These are phyloP conservation scores for Diaporthe helianthi DNA, from an alignment of 2,329 filamentous ascomycete species.

Conservation along the genomic window DNA sequence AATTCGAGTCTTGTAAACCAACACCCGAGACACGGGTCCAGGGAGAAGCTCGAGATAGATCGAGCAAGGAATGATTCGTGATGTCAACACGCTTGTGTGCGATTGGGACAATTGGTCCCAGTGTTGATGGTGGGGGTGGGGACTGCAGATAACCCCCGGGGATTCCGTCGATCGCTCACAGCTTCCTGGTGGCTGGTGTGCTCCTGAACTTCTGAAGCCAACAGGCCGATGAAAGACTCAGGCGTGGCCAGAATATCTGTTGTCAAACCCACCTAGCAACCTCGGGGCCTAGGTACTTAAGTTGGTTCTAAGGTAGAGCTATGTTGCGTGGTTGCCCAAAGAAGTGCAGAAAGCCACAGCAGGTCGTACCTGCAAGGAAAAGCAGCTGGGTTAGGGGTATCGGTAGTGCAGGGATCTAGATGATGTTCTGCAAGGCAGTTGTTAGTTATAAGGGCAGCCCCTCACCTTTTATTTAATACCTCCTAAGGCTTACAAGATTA, in stretches of 20 bases:
- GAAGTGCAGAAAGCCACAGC: neutral
- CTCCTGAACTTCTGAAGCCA: neutral
- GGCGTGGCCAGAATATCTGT: neutral
- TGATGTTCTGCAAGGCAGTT: neutral
- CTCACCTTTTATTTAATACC: neutral
- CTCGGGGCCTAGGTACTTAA: too few relatives aligned
- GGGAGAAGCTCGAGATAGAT: neutral
- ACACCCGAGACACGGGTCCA: neutral
- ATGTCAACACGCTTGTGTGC: neutral
- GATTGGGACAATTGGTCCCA: neutral
- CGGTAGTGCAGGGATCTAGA: slow-evolving; percentile 4
- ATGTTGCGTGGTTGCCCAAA: neutral
- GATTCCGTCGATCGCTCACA: neutral
- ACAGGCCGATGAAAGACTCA: neutral
- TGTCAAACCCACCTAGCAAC: too few relatives aligned
- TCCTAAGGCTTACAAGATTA: too few relatives aligned
- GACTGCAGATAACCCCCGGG: neutral
- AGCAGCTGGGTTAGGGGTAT: slow-evolving; percentile 1
- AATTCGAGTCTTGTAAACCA: neutral
- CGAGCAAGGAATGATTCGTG: neutral
- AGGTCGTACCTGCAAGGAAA: neutral
- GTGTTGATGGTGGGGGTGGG: neutral
- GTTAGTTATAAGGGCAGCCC: too few relatives aligned
- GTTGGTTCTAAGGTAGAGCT: too few relatives aligned
- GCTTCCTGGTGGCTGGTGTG: neutral